These are phyloP conservation scores for Camelina laxa DNA, from an alignment of 345 rosid species.

Conservation along the genomic window DNA sequence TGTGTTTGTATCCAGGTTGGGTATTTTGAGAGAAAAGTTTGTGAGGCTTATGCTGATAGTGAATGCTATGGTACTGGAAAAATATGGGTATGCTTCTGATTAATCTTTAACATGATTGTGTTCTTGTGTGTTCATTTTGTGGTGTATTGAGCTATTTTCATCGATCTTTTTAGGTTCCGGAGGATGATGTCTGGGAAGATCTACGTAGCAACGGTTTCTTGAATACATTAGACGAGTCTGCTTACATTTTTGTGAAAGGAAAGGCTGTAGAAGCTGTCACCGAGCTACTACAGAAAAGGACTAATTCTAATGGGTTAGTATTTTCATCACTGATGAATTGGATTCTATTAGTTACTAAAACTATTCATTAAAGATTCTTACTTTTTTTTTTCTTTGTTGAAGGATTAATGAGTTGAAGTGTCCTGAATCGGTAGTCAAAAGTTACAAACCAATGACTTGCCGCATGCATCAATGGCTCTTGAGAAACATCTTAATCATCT, in stretches of 20 bases:
- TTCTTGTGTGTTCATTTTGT: conserved; percentile 2
- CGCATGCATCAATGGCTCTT: conserved; percentile 64
- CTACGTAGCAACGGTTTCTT: conserved; percentile 48
- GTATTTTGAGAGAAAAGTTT: conserved; percentile 59
- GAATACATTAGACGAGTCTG: conserved; percentile 50
- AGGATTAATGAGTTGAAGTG: conserved; percentile 80
- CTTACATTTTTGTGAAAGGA: conserved; percentile 52
- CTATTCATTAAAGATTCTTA: neutral
- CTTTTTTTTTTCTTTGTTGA: conserved; percentile 9
- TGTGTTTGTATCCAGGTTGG: conserved; percentile 53
- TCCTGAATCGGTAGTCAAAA: conserved; percentile 63
- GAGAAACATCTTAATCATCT: conserved; percentile 48
- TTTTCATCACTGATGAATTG: conserved; percentile 11
- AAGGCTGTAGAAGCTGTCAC: conserved; percentile 56
- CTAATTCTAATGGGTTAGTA: conserved; percentile 62
- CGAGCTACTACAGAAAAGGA: conserved; percentile 57
- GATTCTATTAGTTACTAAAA: neutral
- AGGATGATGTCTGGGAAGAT: conserved; percentile 64
- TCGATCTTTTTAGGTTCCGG: conserved; percentile 54
- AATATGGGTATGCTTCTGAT: conserved; percentile 63
- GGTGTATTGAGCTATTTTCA: neutral
- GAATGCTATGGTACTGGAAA: conserved; percentile 67
- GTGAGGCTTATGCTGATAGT: conserved; percentile 62
- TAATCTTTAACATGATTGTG: neutral
- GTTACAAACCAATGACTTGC: conserved; percentile 70